A percentile compares a stretch with the other conserved stretches of the same genome.
Evolutionary conservation across 2,329 filamentous ascomycete species (phyloP).

Genomic region (Xylaria sp.): DNA sequence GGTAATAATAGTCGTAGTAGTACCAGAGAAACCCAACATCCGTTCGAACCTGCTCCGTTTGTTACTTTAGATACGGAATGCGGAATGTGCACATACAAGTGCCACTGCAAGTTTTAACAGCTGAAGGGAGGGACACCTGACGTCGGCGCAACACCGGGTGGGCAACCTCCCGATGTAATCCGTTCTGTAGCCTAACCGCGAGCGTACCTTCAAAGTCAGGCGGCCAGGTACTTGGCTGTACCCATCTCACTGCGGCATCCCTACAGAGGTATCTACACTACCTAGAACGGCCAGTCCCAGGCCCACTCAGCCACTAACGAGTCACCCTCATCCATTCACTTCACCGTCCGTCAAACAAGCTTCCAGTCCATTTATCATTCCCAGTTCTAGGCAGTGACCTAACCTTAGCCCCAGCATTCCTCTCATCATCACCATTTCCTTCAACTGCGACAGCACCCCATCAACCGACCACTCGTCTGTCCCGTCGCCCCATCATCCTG

Average conservation of each 20-base stretch:
- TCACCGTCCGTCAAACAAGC: constrained; percentile 14
- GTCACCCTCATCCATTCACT: constrained; percentile 10
- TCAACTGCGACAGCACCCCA: constrained; percentile 9
- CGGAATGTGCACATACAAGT: too few species aligned
- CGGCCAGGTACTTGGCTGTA: too few species aligned
- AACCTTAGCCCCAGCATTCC: constrained; percentile 7
- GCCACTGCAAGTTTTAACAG: too few species aligned
- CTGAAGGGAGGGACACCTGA: not conserved
- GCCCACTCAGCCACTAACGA: constrained; percentile 16
- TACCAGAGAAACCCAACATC: too few species aligned
- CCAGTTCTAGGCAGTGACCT: constrained; percentile 19
- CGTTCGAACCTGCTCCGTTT: too few species aligned
- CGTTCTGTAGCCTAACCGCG: not conserved
- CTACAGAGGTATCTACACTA: not conserved
- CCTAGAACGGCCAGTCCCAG: not conserved
- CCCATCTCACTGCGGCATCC: not conserved
- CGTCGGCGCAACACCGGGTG: not conserved
- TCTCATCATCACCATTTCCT: constrained; percentile 13
- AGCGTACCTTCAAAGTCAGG: too few species aligned
- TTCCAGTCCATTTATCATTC: constrained; percentile 18
- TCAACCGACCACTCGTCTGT: constrained; percentile 1
- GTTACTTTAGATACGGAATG: too few species aligned
- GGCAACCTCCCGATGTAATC: not conserved
- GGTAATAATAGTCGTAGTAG: too few species aligned
- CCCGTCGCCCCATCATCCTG: constrained; percentile 3